Base-by-base conservation (phyloP, 176 grass and related monocot species). In the Calamus simplicifolius region DNA sequence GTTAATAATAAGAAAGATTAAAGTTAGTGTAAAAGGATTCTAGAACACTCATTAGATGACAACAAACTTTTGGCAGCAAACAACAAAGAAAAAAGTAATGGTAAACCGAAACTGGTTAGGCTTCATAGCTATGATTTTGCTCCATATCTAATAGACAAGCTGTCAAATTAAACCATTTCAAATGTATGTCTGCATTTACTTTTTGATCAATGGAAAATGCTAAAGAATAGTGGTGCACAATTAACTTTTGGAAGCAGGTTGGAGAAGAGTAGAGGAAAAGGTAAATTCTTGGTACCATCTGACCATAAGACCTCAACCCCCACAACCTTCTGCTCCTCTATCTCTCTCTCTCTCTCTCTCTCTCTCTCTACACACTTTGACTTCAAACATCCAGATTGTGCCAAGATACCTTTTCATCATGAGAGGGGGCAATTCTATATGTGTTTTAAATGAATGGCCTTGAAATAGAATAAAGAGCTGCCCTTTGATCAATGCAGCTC, bases 341-440 rank as follows among this genome's bases (percentile, higher is more conserved):
- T 50, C 51, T 35, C 25, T 18, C 62, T 51, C 48, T 31, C 0
- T 65, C 2, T 50, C 31, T 54, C 27, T 23, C 21, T 23, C 21
- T 23, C 21, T 23, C 21, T 23, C 21, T 23, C 21, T 23, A 23
- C 21, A 23, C 21, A 23, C 48, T 70, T 60, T 70, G 68, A 70
- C 68, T 70, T 51, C 19, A 59, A 48, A 59, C 38, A 59, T 59
- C 35, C 48, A 56, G 66, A 12, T 29, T 51, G 50, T 38, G 38
- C 68, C 49, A 70, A 59, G 56, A 70, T 70, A 52, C 68, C 68
- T 70, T 70, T 70, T 51, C 31, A 70, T 70, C 55, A 70, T 70
- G 56, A 60, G 68, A 50, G 17, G 64, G 65, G 35, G 8, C 35
- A 43, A 7, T 19, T 27, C 30, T 14, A 21, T 56, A 27, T 70